phyloP scores from a whole-genome alignment of 768 basidiomycete species.

The Tulasnella sp. region DNA sequence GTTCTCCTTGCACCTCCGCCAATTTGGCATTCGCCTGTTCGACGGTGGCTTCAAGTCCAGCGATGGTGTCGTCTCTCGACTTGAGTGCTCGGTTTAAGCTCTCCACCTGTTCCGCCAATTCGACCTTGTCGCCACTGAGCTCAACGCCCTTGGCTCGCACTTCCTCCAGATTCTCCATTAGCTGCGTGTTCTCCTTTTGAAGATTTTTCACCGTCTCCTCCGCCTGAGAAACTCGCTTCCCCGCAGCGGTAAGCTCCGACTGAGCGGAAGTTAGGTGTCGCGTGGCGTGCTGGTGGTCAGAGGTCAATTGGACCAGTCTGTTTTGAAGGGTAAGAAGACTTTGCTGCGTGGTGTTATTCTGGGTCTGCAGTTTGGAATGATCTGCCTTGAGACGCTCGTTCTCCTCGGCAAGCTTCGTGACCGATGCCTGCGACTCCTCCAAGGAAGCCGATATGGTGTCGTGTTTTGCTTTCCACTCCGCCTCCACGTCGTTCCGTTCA shows the following conservation, averaged over 20 bases:
- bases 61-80: constrained; percentile 55
- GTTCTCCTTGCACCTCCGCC: constrained; percentile 22
- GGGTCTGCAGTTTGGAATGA: constrained; percentile 49
- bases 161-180: constrained; percentile 79
- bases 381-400: constrained; percentile 48
- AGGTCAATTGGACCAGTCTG: constrained; percentile 52
- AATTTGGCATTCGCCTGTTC: constrained; percentile 42
- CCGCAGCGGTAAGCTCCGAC: constrained; percentile 61
- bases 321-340: constrained; percentile 55
- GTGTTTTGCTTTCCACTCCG: constrained; percentile 52
- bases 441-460: constrained; percentile 47
- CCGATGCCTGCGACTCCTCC: constrained; percentile 43
- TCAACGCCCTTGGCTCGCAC: constrained; percentile 83
- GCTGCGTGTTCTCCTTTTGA: constrained; percentile 69
- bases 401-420: constrained; percentile 48
- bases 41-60: constrained; percentile 57
- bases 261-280: constrained; percentile 60
- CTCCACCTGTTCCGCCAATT: constrained; percentile 62
- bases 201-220: constrained; percentile 68
- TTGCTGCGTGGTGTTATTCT: constrained; percentile 47
- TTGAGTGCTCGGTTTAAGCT: constrained; percentile 52
- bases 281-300: constrained; percentile 52
- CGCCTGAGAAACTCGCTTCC: constrained; percentile 67
- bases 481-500: constrained; percentile 40
- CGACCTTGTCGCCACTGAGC: constrained; percentile 66